Conservation (phyloP, 2,329 filamentous ascomycete genomes). For the Fusarium aywerte region DNA sequence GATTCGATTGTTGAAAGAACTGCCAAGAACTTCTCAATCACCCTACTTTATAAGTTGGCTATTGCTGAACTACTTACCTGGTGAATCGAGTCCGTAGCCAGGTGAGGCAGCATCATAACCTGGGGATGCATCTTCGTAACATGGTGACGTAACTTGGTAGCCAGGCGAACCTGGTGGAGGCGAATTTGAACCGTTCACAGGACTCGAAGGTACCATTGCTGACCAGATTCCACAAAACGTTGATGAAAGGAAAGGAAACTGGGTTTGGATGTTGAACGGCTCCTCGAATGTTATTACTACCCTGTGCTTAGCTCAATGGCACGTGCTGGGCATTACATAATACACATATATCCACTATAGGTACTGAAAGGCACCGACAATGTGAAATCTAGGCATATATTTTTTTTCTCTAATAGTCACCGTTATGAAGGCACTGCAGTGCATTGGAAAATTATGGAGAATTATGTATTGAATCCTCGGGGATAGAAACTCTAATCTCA, state of each 20-base stretch:
- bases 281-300: background rate
- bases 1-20: background rate
- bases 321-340: background rate
- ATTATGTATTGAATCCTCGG: no score
- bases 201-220: background rate
- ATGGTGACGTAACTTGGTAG: background rate
- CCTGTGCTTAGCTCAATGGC: background rate
- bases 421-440: no score
- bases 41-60: background rate
- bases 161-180: background rate
- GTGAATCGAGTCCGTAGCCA: background rate
- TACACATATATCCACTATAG: background rate
- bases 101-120: background rate
- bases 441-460: no score
- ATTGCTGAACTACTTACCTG: background rate
- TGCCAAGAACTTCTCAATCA: background rate
- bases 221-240: fast-evolving
- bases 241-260: background rate
- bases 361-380: background rate
- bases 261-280: background rate
- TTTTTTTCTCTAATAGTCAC: no score
- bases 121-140: background rate
- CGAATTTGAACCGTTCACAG: background rate
- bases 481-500: no score
- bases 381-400: no score